A percentile compares a stretch with the other conserved stretches of the same genome.
phyloP scores from a whole-genome alignment of 2,329 filamentous ascomycete genomes.

The Neopestalotiopsis rosae region DNA sequence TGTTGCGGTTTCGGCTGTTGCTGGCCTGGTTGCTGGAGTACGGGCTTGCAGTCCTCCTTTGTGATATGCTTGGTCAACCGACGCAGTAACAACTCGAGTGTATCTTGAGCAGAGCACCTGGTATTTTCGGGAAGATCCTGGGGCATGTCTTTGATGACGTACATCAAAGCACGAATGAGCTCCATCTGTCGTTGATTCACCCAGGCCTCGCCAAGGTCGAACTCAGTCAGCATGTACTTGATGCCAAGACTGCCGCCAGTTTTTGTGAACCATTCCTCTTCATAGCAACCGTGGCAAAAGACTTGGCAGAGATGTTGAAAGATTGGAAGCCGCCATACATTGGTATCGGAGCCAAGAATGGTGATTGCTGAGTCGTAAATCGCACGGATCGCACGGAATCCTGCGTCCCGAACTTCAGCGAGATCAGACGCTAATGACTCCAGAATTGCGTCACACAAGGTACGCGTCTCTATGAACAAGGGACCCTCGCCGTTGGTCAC shows the following conservation, averaged over 20 bases:
- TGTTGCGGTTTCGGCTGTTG: constrained; percentile 52
- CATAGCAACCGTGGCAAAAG: constrained; percentile 94
- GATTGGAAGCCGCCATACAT: constrained; percentile 79
- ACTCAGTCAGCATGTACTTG: constrained; percentile 81
- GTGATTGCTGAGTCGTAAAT: constrained; percentile 77
- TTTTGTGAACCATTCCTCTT: constrained; percentile 99
- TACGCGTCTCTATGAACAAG: constrained; percentile 82
- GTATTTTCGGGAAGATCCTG: constrained; percentile 91
- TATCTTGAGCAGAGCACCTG: constrained; percentile 79
- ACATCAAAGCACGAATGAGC: constrained; percentile 89
- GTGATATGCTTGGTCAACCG: constrained; percentile 80
- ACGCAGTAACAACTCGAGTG: constrained; percentile 78
- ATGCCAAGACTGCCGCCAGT: constrained; percentile 92
- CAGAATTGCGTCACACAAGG: constrained; percentile 87
- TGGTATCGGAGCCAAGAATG: constrained; percentile 77
- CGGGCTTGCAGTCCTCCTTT: constrained; percentile 73
- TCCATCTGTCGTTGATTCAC: constrained; percentile 82
- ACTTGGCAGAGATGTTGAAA: constrained; percentile 82
- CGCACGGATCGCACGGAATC: constrained; percentile 77
- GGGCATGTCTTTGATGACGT: constrained; percentile 98
- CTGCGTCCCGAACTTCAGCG: constrained; percentile 78
- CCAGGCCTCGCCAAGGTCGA: constrained; percentile 86
- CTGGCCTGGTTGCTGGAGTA: constrained; percentile 46
- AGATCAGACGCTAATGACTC: constrained; percentile 90
- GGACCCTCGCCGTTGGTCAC: constrained; percentile 86